These are phyloP conservation scores for Colletotrichum sp. DNA, from an alignment of 2,329 filamentous ascomycete species.

Conservation along the genomic window DNA sequence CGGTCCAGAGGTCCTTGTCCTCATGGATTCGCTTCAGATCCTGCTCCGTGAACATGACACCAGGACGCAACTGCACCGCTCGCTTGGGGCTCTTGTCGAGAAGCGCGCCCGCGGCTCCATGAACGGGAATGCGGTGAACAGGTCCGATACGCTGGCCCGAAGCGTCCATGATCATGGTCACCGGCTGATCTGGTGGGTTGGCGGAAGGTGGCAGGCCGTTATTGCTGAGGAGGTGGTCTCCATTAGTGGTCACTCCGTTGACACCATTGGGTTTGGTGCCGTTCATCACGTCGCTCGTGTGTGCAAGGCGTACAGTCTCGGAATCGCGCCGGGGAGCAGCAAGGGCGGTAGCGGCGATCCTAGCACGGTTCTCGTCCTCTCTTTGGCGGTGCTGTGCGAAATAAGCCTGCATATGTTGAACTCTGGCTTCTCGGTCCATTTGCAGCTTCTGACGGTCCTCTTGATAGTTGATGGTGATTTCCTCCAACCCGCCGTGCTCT, in stretches of 20 bases:
- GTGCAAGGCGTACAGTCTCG: background rate
- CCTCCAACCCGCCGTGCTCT: slow-evolving; percentile 2
- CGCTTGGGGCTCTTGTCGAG: background rate
- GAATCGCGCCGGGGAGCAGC: background rate
- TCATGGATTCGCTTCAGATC: background rate
- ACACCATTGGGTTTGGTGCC: background rate
- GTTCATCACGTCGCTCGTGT: background rate
- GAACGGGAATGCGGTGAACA: slow-evolving; percentile 33
- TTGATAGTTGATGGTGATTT: background rate
- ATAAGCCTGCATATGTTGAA: background rate
- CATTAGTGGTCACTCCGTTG: background rate
- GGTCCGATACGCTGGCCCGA: slow-evolving; percentile 43
- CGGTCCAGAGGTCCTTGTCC: slow-evolving; percentile 43
- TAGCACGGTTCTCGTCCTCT: background rate
- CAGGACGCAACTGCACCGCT: slow-evolving; percentile 5
- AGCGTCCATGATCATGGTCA: slow-evolving; percentile 34
- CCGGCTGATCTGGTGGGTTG: background rate
- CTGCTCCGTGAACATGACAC: background rate
- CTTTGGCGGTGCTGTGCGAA: background rate
- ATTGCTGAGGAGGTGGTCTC: background rate
- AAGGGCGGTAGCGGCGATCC: slow-evolving; percentile 10
- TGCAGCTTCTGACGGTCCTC: background rate
- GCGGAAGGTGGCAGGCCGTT: background rate
- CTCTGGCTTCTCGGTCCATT: background rate
- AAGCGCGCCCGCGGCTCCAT: background rate